Percentiles rank a stretch among this genome's conserved stretches.
phyloP scores from a whole-genome alignment of 345 rosid species.

The Eucalyptus viminalis region DNA sequence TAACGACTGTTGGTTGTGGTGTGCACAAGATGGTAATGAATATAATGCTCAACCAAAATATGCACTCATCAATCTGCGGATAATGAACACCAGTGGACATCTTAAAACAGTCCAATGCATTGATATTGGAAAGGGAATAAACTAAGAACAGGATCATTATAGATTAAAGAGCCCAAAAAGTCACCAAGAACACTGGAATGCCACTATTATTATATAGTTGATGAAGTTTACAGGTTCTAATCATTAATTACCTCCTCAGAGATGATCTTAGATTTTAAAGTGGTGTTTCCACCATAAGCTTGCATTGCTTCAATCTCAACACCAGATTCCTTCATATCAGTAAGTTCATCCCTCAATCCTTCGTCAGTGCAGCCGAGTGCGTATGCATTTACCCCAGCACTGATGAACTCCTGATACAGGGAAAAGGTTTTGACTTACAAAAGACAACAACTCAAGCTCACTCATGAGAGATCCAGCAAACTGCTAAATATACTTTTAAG shows the following conservation, averaged over 20 bases:
- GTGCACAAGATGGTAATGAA: constrained; percentile 94
- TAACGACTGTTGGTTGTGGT: constrained; percentile 81
- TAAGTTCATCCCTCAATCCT: constrained; percentile 65
- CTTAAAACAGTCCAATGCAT: not conserved
- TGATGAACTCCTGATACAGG: constrained; percentile 57
- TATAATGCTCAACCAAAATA: constrained; percentile 79
- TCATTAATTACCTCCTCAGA: constrained; percentile 40
- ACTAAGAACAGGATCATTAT: not conserved
- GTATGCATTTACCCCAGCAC: constrained; percentile 84
- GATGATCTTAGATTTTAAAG: constrained; percentile 50
- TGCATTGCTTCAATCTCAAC: constrained; percentile 45
- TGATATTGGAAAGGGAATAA: not conserved
- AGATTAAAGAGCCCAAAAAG: not conserved
- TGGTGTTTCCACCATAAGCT: constrained; percentile 51
- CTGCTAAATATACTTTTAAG: constrained; percentile 52
- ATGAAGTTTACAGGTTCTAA: not conserved
- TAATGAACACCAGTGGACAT: not conserved
- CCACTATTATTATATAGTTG: not conserved
- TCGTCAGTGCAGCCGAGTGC: constrained; percentile 82
- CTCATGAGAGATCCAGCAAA: not conserved
- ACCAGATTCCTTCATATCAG: constrained; percentile 57
- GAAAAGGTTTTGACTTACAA: not conserved
- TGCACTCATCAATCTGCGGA: constrained; percentile 71
- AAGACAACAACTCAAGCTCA: not conserved
- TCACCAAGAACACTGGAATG: not conserved